A percentile compares a stretch with the other conserved stretches of the same genome.
phyloP scores from a whole-genome alignment of 352 stramenopile species.

The Globisporangium cylindrosporum region DNA sequence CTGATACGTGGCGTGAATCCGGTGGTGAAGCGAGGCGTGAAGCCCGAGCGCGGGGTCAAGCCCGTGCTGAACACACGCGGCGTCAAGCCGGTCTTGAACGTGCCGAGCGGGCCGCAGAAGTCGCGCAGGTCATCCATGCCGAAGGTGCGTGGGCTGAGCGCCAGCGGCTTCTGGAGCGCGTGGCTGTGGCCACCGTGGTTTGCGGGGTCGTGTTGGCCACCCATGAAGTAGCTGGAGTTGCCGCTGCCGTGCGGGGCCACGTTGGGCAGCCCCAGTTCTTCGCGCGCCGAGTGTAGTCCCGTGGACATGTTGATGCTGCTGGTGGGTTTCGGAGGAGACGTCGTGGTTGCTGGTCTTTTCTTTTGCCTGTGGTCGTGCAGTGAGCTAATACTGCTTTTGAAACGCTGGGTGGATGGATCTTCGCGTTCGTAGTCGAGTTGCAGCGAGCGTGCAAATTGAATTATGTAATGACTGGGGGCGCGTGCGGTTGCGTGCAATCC shows the following conservation, averaged over 20 bases:
- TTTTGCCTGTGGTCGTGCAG: constrained; percentile 5
- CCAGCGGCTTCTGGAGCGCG: constrained; percentile 63
- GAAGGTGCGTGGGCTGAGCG: constrained; percentile 74
- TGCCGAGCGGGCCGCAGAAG: constrained; percentile 72
- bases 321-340: background rate
- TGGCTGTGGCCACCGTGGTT: constrained; percentile 17
- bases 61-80: constrained; percentile 80
- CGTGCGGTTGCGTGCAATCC: background rate
- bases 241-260: constrained; percentile 18
- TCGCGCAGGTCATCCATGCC: constrained; percentile 84
- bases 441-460: constrained; percentile 53
- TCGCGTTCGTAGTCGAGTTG: constrained; percentile 19
- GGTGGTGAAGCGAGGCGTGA: constrained; percentile 77
- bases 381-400: constrained; percentile 7
- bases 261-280: constrained; percentile 66
- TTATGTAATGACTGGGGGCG: constrained; percentile 67
- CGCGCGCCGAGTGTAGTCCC: constrained; percentile 66
- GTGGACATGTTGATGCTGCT: constrained; percentile 38
- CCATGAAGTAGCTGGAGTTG: constrained; percentile 19
- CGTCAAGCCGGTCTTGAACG: constrained; percentile 83
- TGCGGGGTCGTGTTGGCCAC: constrained; percentile 26
- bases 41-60: constrained; percentile 73
- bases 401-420: background rate
- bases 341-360: constrained; percentile 2
- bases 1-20: constrained; percentile 77